Percentiles rank a stretch among this genome's conserved stretches.
These are phyloP conservation scores for Oropetium thomaeum DNA, from an alignment of 176 grass and related monocot species.

Conservation along the genomic window DNA sequence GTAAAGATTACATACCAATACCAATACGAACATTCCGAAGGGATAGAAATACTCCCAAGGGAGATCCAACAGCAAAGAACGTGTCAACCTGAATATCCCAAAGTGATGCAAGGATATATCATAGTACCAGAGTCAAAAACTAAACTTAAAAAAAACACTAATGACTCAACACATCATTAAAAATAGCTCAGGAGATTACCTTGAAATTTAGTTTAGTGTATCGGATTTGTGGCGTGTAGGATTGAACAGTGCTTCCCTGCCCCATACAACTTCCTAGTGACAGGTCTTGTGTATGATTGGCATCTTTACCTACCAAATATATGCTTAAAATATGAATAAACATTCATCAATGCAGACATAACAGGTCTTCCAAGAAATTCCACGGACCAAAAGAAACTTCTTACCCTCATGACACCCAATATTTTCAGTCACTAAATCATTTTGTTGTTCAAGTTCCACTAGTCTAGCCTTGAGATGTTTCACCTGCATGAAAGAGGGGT, in stretches of 20 bases:
- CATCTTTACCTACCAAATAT: constrained; percentile 54
- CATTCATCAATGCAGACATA: neutral
- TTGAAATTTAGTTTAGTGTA: constrained; percentile 97
- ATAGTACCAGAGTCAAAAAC: constrained; percentile 23
- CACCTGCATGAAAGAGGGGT: constrained; percentile 51
- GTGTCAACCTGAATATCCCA: constrained; percentile 78
- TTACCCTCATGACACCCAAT: constrained; percentile 53
- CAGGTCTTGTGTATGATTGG: constrained; percentile 31
- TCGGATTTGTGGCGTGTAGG: constrained; percentile 69
- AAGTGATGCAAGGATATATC: constrained; percentile 7
- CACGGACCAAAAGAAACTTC: constrained; percentile 27
- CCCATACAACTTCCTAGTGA: constrained; percentile 26
- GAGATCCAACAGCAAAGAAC: constrained; percentile 94
- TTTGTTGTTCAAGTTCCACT: constrained; percentile 45
- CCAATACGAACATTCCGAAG: constrained; percentile 89
- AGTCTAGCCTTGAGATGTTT: constrained; percentile 70
- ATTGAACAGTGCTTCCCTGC: constrained; percentile 43
- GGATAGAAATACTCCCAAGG: constrained; percentile 89
- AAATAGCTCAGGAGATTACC: constrained; percentile 41
- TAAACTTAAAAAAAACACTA: constrained; percentile 14
- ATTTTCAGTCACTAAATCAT: constrained; percentile 32
- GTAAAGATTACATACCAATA: constrained; percentile 64
- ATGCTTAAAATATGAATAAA: constrained; percentile 25
- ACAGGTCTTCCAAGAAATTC: constrained; percentile 22
- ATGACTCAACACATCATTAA: constrained; percentile 2